A percentile compares a stretch with the other conserved stretches of the same genome.
Conservation (phyloP, 495 filamentous ascomycete genomes). For the Coniosporium apollinis region DNA sequence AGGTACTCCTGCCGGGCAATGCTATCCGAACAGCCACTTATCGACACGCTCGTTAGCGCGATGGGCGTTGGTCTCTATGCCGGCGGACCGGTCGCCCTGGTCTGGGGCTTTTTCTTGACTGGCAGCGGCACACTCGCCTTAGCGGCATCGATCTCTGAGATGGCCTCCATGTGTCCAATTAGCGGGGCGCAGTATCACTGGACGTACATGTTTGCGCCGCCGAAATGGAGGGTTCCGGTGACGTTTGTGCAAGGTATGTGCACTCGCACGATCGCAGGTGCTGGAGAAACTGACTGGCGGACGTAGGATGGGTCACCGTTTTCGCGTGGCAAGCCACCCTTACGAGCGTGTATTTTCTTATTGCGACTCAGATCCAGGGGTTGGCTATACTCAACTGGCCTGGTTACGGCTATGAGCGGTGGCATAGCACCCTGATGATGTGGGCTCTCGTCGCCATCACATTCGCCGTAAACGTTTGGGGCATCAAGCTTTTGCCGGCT, state of each 20-base stretch:
- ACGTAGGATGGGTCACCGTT: slow-evolving; percentile 25
- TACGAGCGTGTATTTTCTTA: slow-evolving; percentile 16
- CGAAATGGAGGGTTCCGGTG: background rate
- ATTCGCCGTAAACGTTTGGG: slow-evolving; percentile 1
- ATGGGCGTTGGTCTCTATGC: slow-evolving; percentile 5
- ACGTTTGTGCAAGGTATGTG: slow-evolving; percentile 7
- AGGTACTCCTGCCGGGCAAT: too few relatives aligned
- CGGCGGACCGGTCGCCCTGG: slow-evolving; percentile 5
- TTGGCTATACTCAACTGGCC: background rate
- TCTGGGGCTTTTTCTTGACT: slow-evolving; percentile 1
- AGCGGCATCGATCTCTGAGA: slow-evolving; percentile 9
- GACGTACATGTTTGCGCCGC: slow-evolving; percentile 5
- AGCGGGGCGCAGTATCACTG: slow-evolving; percentile 10
- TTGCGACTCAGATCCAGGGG: slow-evolving; percentile 2
- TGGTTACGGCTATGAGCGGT: background rate
- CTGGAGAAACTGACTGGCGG: background rate
- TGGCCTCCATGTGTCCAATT: slow-evolving; percentile 8
- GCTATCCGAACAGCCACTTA: too few relatives aligned
- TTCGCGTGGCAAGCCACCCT: slow-evolving; percentile 21
- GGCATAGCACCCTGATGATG: background rate
- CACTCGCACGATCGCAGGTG: background rate
- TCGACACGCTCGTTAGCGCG: background rate
- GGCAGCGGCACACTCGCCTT: slow-evolving; percentile 11
- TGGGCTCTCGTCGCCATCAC: slow-evolving; percentile 1
- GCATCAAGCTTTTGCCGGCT: slow-evolving; percentile 1